Base-by-base conservation (phyloP, 208 protist genomes). In the Phytomonas serpens region DNA sequence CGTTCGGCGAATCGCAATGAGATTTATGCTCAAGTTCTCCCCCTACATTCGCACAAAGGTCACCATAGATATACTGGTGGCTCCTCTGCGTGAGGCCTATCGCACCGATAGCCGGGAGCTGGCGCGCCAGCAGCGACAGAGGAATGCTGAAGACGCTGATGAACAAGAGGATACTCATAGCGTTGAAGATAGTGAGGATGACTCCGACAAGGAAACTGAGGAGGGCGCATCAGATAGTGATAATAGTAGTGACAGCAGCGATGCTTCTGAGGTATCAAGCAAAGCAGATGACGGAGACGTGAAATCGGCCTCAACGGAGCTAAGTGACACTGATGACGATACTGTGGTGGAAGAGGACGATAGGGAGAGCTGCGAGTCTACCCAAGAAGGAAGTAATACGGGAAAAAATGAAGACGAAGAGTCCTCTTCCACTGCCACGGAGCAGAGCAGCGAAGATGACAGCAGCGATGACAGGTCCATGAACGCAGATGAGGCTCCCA, bases 31-130 rank as follows among this genome's bases (percentile, higher is more conserved):
- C 1, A 81, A 84, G 51, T 94, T 93, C 69, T 82, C 91, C 13
- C 81, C 83, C 51, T 88, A 85, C 62, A 84, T 93, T 68, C 76
- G 82, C 10, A 83, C 69, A 29, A 83, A 80, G 62, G 66, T 61
- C 57, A 85, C 87, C 3, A 82, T 93, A 38, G 84, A 93, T 70
- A 76, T 93, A 19, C 32, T 94, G 14, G 79, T 94, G 33, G 81
- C 83, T 6, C 88, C 91, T 16, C 82, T 96, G n/a, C 83, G 83
- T 23, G 88, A 96, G 62, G 91, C 87, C 19, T 96, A 82, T 74
- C 67, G 88, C 69, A 96, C 91, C 3, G 86, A 96, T 77, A 85
- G 79, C 57, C 82, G 91, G 29, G 90, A 95, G 70, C 68, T 86
- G 34, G 81, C 83, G 0, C 84, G 88, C 0, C 87, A 87, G 76